Base-by-base conservation (phyloP, 805 yeast genomes). In the Brettanomyces custersianus region DNA sequence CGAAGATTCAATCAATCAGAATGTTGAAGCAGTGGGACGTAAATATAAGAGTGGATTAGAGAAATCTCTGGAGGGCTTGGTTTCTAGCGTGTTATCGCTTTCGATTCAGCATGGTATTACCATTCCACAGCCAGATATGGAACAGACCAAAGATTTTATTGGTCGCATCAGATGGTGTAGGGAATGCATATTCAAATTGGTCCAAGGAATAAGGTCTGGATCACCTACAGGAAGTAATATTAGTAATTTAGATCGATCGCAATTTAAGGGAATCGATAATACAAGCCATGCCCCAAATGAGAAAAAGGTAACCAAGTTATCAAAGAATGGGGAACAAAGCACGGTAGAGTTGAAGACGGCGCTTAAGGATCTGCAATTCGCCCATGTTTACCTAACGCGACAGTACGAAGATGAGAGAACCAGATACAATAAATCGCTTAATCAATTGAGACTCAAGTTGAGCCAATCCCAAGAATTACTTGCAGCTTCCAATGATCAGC, bases 341-440 rank as follows among this genome's bases (percentile, higher is more conserved):
- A 22, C 10, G 12, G 12, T n/a, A 22, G 54, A 48, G 22, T 38
- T 54, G 26, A 44, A 44, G 19, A 72, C 80, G 0, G 86, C 87
- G 0, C 59, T 81, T 34, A 70, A 66, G 38, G 92, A 81, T 51
- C 61, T 81, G 35, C 77, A 80, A 44, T 72, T 81, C 50, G 80
- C 86, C 3, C 86, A 80, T 53, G 75, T 68, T 40, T 81, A 78
- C 49, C 59, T 81, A 37, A 68, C 80, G 2, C 74, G 75, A 48
- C 83, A 79, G 46, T 81, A 70, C 47, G 82, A 78, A 43, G 72
- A 75, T 40, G 82, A 81, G 37, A 65, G 81, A 38, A 68, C 68
- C 12, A 72, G 70, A 40, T 73, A 77, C 38, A 54, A 63, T 35
- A 68, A 68, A 39, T 60, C 71, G 3, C 66, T 78, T 33, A 76